Base-by-base conservation (phyloP, 2,329 filamentous ascomycete species). In the Pestalotiopsis fici region DNA sequence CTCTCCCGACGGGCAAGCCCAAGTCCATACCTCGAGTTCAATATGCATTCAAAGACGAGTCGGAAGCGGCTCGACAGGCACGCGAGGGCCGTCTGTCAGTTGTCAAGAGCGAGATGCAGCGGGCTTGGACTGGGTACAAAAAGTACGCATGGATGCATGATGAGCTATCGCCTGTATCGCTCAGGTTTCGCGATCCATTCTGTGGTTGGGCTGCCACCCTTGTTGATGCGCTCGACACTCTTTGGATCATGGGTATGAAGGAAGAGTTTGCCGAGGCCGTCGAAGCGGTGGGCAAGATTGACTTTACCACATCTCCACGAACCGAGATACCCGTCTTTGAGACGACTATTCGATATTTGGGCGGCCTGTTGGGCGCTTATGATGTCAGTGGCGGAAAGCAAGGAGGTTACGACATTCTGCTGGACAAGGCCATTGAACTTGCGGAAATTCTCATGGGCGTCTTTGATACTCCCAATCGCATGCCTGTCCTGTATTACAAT, bases 401-500 rank as follows among this genome's bases (percentile, higher is more conserved):
- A 7, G 83, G 85, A 47, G 74, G 81, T 15, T 91, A 97, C 74
- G 80, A 85, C 23, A 83, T 91, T 27, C 83, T 94, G 23, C 81
- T 93, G 39, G 85, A 89, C 61, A 93, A 93, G 76, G 91, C 91
- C n/a, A 82, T 90, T 47, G 90, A 93, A 76, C 82, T 93, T 39
- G 91, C 87, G 4, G 90, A 93, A 69, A 86, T 94, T 67, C 77
- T 94, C 47, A 92, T 92, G 78, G 88, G 89, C 65, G 88, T 90
- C 1, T 94, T 94, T 73, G 91, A 94, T 79, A 98, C 95, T 0
- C 95, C 95, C 0, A 98, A 98, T 78, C 90, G 94, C 72, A 97
- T 98, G 93, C 95, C 95, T 2, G 81, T 93, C 5, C 86, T 94
- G 4, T 94, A 91, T 79, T 97, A 95, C 80, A 83, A 86, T 69